Evolutionary conservation across 2,329 filamentous ascomycete species (phyloP), one percentile per base, ranked within the genome.

Genomic region (Nothophoma quercina): DNA sequence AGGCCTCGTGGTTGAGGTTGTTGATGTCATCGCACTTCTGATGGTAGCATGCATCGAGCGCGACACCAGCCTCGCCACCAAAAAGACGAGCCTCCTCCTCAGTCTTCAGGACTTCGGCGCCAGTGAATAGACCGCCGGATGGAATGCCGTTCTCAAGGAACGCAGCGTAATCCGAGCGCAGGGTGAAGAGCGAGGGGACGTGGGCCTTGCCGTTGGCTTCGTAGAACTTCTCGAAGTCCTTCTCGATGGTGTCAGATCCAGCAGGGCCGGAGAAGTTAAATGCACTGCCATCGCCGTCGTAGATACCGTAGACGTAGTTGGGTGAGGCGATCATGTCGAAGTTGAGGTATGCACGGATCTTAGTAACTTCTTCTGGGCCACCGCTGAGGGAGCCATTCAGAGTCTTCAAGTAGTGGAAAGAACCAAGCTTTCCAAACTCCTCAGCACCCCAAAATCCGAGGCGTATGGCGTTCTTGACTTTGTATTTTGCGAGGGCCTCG

Each of bases 261-360:
- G 64, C 40, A 4, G 73, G 72, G 22, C 73, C 73, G 18, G 65
- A 67, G 49, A 74, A 66, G 63, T 75, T 75, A 55, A 74, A 75
- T 0, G 71, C 65, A 32, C 52, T 64, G 40, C 73, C 73, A 51
- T 75, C 69, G 39, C 73, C 73, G 48, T 76, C 73, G 56, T 75
- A 75, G 58, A 76, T 71, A 18, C 71, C 71, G 19, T 72, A 66
- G 26, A 73, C 67, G 55, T 72, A 76, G 69, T 75, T 76, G 34
- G 73, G 73, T 3, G 63, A 69, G 5, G 71, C 73, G 33, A 76
- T 73, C 75, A 77, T 77, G 62, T 77, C 75, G 61, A 76, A 77
- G 67, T 77, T 76, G 57, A 77, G 72, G 59, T 76, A 76, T 10
- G 74, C 71, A 9, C 73, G 67, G 48, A 77, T 66, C 59, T 76